Base-by-base conservation (phyloP, 2,329 filamentous ascomycete genomes). In the Pestalotiopsis sp. region DNA sequence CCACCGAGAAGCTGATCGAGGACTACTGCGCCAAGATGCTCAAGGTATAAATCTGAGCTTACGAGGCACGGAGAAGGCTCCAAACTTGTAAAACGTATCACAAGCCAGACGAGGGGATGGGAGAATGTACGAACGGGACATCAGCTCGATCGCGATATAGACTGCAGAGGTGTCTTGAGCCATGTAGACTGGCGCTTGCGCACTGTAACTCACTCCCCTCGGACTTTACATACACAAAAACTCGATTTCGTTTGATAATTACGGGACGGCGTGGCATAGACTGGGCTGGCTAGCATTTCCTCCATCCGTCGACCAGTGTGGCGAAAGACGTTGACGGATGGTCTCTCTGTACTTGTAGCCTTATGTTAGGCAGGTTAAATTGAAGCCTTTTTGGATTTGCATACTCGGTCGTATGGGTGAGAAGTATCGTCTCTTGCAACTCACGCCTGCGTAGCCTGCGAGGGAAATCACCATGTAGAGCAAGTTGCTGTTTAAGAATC, bases 11-110 rank as follows among this genome's bases (percentile, higher is more conserved):
- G 73, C 87, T 97, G 76, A 98, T 99, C 79, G 92, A 93, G 81
- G 86, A 92, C 76, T 95, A 96, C 80, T 92, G 92, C 67, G 94
- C 92, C 75, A 98, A 98, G 90, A 86, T 98, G 76, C 87, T 99
- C 79, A 73, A 75, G 66, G 75, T 78, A 72, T 79, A 76, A 64
- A 31, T n/a, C 12, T 38, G 25, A 58, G 45, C 41, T 38, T 4
- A 9, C 52, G 23, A n/a, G 36, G 31, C 4, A 60, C 39, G 39
- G 64, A 58, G 25, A 58, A 66, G 45, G 36, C 59, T 38, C 39
- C 61, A 13, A 49, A 39, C 36, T 49, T 64, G 61, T 27, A 64
- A 9, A 27, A 59, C 57, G 9, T 11, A 12, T n/a, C 17, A 56
- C 27, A 66, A 49, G 45, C 23, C 25, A 66, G 27, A 64, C 20